phyloP scores from a whole-genome alignment of 2,329 filamentous ascomycete genomes.

The Thyridium curvatum region DNA sequence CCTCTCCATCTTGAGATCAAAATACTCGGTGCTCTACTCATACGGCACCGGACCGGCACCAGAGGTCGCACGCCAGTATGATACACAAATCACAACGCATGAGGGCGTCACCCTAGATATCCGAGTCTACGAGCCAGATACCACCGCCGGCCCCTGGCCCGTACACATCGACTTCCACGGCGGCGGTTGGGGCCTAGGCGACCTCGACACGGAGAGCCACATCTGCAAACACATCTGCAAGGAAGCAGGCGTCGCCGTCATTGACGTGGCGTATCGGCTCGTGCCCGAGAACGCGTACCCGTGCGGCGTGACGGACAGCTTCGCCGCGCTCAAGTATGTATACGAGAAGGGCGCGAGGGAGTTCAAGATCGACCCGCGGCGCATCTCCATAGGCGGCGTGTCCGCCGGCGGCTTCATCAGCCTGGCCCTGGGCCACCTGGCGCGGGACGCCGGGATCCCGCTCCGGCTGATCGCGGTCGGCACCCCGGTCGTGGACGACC shows the following conservation, averaged over 20 bases:
- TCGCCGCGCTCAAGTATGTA: conserved; percentile 34
- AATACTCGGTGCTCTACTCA: conserved; percentile 37
- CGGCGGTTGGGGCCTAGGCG: conserved; percentile 36
- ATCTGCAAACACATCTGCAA: conserved; percentile 41
- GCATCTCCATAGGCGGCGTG: conserved; percentile 37
- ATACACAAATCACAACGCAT: conserved; percentile 23
- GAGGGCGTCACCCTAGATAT: conserved; percentile 24
- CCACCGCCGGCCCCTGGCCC: not conserved
- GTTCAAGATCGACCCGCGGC: conserved; percentile 29
- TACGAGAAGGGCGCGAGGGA: conserved; percentile 20
- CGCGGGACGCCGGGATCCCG: conserved; percentile 29
- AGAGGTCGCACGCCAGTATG: conserved; percentile 30
- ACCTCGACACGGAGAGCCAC: conserved; percentile 40
- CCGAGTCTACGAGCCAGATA: conserved; percentile 35
- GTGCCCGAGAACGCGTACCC: conserved; percentile 44
- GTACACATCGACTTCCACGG: not conserved
- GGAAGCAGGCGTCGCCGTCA: conserved; percentile 34
- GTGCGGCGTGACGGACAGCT: conserved; percentile 40
- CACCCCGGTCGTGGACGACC: conserved; percentile 32
- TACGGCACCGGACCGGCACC: conserved; percentile 36
- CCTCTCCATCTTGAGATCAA: conserved; percentile 26
- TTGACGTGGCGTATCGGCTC: conserved; percentile 46
- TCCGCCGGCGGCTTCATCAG: conserved; percentile 36
- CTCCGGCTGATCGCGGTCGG: conserved; percentile 29
- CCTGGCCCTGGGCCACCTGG: conserved; percentile 29